Evolutionary conservation across 1,284 basidiomycete species (phyloP).

Genomic region (Rhizoctonia solani): DNA sequence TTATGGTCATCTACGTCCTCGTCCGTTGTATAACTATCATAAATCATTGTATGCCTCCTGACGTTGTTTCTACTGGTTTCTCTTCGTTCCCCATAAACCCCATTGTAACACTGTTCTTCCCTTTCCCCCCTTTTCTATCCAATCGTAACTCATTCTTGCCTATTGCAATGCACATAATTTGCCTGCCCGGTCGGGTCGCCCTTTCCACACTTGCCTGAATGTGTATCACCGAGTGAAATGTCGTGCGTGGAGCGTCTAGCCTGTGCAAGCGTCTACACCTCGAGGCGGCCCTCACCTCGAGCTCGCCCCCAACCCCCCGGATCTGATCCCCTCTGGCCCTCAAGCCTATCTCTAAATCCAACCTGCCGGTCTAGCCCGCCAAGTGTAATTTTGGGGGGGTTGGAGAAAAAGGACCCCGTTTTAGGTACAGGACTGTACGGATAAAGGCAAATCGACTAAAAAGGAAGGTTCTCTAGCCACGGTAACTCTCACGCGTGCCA

Average conservation of each 20-base stretch:
- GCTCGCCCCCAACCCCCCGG: background rate
- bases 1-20: constrained; percentile 23
- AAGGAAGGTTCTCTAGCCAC: background rate
- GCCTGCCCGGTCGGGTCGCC: background rate
- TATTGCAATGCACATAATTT: background rate
- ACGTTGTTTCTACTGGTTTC: background rate
- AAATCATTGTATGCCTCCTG: background rate
- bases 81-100: background rate
- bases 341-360: background rate
- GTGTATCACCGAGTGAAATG: background rate
- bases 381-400: background rate
- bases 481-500: background rate
- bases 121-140: background rate
- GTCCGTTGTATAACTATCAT: background rate
- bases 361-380: no score
- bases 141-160: background rate
- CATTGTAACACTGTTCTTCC: background rate
- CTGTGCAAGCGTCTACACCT: background rate
- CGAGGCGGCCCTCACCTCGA: background rate
- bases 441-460: background rate
- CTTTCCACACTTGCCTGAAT: background rate
- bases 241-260: background rate
- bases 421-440: background rate
- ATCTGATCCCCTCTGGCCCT: background rate
- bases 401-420: background rate